These are phyloP conservation scores for Fusarium pseudograminearum DNA, from an alignment of 2,329 filamentous ascomycete genomes.

Conservation along the genomic window DNA sequence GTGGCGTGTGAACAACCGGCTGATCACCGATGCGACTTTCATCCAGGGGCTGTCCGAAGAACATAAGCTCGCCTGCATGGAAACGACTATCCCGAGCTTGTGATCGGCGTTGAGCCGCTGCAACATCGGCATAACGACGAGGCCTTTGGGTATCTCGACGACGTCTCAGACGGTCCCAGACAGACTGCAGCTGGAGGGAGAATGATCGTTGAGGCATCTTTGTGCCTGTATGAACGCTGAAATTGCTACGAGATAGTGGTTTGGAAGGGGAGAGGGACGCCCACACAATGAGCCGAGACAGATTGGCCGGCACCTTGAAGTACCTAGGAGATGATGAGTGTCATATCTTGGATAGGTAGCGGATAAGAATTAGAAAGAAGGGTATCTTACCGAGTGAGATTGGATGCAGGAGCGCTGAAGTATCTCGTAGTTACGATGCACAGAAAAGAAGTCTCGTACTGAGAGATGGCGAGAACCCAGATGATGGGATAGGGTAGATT, in stretches of 20 bases:
- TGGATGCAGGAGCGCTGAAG: not conserved
- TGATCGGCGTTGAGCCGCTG: not conserved
- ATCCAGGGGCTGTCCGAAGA: not conserved
- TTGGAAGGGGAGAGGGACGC: not conserved
- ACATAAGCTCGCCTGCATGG: not conserved
- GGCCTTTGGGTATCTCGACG: not conserved
- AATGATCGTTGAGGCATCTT: constrained; percentile 7
- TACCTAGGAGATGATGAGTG: not conserved
- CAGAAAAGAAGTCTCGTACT: not conserved
- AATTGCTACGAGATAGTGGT: not conserved
- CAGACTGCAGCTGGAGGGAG: not conserved
- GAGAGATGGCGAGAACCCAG: not conserved
- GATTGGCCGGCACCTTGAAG: no score
- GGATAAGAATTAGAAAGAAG: not conserved
- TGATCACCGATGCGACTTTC: not conserved
- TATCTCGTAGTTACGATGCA: not conserved
- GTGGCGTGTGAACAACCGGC: not conserved
- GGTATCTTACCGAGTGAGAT: not conserved
- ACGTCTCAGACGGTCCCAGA: constrained; percentile 1
- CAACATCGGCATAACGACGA: not conserved
- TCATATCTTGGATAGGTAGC: not conserved
- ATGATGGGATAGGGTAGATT: not conserved
- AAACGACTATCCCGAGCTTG: not conserved
- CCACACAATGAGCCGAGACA: not conserved
- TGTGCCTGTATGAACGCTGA: not conserved